Base-by-base conservation (phyloP, 331 rosid genomes). In the Malus hybrid region DNA sequence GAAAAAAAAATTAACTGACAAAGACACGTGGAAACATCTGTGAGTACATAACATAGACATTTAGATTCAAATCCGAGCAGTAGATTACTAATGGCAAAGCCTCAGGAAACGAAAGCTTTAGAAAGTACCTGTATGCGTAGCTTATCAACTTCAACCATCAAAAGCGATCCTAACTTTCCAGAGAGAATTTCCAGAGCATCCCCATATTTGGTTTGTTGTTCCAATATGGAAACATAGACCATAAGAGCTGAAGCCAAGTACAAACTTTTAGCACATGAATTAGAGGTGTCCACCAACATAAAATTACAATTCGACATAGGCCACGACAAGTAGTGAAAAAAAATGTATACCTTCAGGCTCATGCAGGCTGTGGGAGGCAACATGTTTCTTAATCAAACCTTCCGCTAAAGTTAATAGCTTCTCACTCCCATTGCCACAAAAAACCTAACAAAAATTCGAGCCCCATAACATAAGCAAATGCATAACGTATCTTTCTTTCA, bases 311-410 rank as follows among this genome's bases (percentile, higher is more conserved):
- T 39, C 24, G 6, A 60, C 48, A 46, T 28, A 9, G 70, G 13
- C n/a, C 56, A 68, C 16, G 62, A 71, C 67, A 71, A 52, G 66
- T 44, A 79, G 72, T 71, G 65, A 42, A 61, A 30, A 26, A 73
- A 69, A 30, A 39, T 50, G 66, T 10, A 79, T 78, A 92, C 99
- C 99, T 88, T 95, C 99, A 73, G 98, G 98, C 67, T 92, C 97
- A 50, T 89, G 93, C 85, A 95, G 86, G 82, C 98, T 82, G 84
- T 95, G 99, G 73, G 98, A 82, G 63, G 90, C 85, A 81, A 90
- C 91, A 67, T 95, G 99, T 82, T 95, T 95, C 87, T 92, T 95
- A 42, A 92, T 84, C 84, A 95, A 90, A 61, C 96, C 99, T 89
- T 95, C 99, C 57, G 98, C 99, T 80, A 95, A 83, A 44, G 82